Evolutionary conservation across 1,139 yeast species (phyloP).

Genomic region (Hyphopichia pseudoburtonii): DNA sequence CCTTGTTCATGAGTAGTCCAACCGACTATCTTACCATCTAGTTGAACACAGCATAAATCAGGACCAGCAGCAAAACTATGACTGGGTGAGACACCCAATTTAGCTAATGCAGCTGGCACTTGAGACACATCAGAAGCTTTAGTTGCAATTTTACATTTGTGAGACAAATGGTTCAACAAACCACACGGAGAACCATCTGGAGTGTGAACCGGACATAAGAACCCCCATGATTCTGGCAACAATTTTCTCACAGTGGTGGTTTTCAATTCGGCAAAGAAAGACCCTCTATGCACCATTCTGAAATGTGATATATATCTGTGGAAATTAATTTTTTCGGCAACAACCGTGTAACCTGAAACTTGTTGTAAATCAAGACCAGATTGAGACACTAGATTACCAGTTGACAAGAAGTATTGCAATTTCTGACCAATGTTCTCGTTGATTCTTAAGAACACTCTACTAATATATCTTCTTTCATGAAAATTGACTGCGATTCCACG

Average conservation of each 20-base stretch:
- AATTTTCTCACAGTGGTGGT: slow-evolving; percentile 96
- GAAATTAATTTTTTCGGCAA: slow-evolving; percentile 96
- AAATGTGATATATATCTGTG: slow-evolving; percentile 96
- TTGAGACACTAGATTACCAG: slow-evolving; percentile 96
- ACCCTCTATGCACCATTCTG: slow-evolving; percentile 99
- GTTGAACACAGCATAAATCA: slow-evolving; percentile 79
- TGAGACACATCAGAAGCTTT: slow-evolving; percentile 68
- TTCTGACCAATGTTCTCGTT: slow-evolving; percentile 95
- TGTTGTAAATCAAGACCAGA: slow-evolving; percentile 98
- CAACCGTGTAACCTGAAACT: slow-evolving; percentile 97
- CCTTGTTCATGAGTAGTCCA: slow-evolving; percentile 95
- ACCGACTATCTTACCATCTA: slow-evolving; percentile 91
- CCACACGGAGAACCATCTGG: slow-evolving; percentile 99
- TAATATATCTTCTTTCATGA: slow-evolving; percentile 77
- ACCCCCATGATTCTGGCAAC: slow-evolving; percentile 98
- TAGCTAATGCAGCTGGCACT: slow-evolving; percentile 65
- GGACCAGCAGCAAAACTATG: slow-evolving; percentile 87
- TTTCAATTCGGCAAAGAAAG: slow-evolving; percentile 96
- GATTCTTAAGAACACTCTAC: slow-evolving; percentile 73
- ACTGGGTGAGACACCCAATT: slow-evolving; percentile 81
- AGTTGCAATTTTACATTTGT: slow-evolving; percentile 88
- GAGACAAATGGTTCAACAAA: slow-evolving; percentile 91
- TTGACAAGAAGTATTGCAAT: slow-evolving; percentile 88
- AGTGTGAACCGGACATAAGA: slow-evolving; percentile 97
- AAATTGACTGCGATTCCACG: slow-evolving; percentile 85